A percentile compares a stretch with the other conserved stretches of the same genome.
Conservation (phyloP, 768 basidiomycete species). For the Boletus huronensis region DNA sequence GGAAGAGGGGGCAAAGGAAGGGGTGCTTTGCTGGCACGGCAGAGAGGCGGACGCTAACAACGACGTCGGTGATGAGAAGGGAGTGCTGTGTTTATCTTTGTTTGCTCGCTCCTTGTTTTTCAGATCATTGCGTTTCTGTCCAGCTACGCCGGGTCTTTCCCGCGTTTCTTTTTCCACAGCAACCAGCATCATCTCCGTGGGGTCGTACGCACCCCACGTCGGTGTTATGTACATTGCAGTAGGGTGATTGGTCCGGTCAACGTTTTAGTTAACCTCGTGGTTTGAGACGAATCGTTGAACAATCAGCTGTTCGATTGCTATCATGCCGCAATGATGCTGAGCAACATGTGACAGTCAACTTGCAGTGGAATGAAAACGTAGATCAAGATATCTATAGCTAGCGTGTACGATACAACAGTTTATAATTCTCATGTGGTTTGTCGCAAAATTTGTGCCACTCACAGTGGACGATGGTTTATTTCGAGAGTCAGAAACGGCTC, state of each 20-base stretch:
- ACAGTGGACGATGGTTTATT: neutral
- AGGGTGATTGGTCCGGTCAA: too few relatives aligned
- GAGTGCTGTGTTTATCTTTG: conserved; percentile 21
- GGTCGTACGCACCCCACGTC: neutral
- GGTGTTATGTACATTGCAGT: neutral
- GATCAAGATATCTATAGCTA: neutral
- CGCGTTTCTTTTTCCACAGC: neutral
- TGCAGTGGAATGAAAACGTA: neutral
- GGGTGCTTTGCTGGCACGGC: conserved; percentile 8
- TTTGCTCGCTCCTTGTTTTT: conserved; percentile 18
- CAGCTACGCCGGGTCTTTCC: neutral
- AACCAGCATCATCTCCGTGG: neutral
- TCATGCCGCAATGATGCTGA: too few relatives aligned
- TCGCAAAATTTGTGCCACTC: neutral
- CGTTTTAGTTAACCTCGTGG: neutral
- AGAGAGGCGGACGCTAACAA: conserved; percentile 18
- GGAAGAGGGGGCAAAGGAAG: neutral
- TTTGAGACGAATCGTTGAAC: neutral
- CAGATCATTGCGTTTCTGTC: conserved; percentile 6
- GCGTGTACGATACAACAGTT: neutral
- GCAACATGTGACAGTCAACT: neutral
- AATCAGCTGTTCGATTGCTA: too few relatives aligned
- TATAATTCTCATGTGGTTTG: neutral
- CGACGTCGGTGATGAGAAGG: conserved; percentile 32
- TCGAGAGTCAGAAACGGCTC: neutral